phyloP scores from a whole-genome alignment of 768 basidiomycete species.

The Termitomyces sp. region DNA sequence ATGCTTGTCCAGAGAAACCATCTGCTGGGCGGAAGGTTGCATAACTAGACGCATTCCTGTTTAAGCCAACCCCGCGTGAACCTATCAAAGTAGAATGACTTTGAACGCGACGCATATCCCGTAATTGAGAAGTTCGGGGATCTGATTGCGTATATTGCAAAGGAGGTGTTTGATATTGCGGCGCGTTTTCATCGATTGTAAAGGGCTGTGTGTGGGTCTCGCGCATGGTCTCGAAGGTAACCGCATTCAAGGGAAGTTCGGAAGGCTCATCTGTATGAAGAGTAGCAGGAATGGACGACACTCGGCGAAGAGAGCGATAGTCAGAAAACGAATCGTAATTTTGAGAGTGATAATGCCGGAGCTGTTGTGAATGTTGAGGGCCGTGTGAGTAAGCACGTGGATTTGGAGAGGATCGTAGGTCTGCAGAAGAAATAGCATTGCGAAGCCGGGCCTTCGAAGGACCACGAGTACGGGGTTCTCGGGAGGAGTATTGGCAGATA shows the following conservation, averaged over 20 bases:
- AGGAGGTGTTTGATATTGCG: not conserved
- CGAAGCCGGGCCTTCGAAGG: slow-evolving; percentile 26
- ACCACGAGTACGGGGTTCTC: slow-evolving; percentile 32
- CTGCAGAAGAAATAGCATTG: slow-evolving; percentile 21
- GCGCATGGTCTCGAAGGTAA: slow-evolving; percentile 3
- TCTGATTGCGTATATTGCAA: slow-evolving; percentile 7
- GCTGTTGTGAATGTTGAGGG: slow-evolving; percentile 5
- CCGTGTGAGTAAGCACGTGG: slow-evolving; percentile 6
- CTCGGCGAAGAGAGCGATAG: slow-evolving; percentile 11
- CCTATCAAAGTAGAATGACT: slow-evolving; percentile 21
- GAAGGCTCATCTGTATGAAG: slow-evolving; percentile 3
- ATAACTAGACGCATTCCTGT: slow-evolving; percentile 4
- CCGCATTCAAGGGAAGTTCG: not conserved
- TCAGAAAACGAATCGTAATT: slow-evolving; percentile 1
- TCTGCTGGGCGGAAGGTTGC: not conserved
- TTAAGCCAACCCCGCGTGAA: slow-evolving; percentile 5
- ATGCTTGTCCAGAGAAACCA: slow-evolving; percentile 3
- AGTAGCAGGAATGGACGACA: slow-evolving; percentile 14
- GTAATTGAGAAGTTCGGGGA: slow-evolving; percentile 10
- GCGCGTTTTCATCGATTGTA: not conserved
- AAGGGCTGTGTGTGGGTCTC: slow-evolving; percentile 6
- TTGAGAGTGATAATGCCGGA: slow-evolving; percentile 4
- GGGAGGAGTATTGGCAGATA: slow-evolving; percentile 44
- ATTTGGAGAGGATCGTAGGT: slow-evolving; percentile 14
- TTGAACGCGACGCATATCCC: slow-evolving; percentile 21